Evolutionary conservation across 2,329 filamentous ascomycete species (phyloP).

Genomic region (Aspergillus phoenicis): DNA sequence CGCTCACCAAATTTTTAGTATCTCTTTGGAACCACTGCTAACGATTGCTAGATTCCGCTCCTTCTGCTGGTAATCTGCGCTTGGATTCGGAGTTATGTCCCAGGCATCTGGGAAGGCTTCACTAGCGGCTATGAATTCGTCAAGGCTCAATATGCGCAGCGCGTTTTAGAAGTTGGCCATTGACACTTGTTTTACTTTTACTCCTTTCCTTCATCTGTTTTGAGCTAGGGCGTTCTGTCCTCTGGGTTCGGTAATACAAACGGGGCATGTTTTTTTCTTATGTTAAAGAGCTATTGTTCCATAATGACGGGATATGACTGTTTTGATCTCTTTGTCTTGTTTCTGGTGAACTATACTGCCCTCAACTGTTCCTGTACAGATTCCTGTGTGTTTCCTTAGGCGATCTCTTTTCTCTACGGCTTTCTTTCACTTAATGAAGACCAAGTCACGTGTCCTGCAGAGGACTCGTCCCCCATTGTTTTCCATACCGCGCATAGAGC

Average conservation of each 20-base stretch:
- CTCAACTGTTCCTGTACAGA: slow-evolving; percentile 4
- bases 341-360: slow-evolving; percentile 11
- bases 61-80: slow-evolving; percentile 49
- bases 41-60: slow-evolving; percentile 47
- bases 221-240: slow-evolving; percentile 29
- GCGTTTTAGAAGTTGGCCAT: slow-evolving; percentile 35
- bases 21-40: slow-evolving; percentile 20
- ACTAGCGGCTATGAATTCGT: slow-evolving; percentile 43
- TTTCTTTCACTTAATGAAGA: slow-evolving; percentile 6
- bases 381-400: not conserved
- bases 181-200: slow-evolving; percentile 25
- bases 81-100: slow-evolving; percentile 49
- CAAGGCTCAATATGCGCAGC: slow-evolving; percentile 39
- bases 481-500: not conserved
- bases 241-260: slow-evolving; percentile 19
- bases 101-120: slow-evolving; percentile 45
- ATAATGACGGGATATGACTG: slow-evolving; percentile 40
- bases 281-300: slow-evolving; percentile 22
- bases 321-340: slow-evolving; percentile 3
- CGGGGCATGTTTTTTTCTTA: slow-evolving; percentile 21
- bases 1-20: not conserved
- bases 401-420: not conserved
- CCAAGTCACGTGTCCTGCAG: not conserved
- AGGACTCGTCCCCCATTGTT: not conserved
- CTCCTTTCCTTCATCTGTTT: slow-evolving; percentile 24